A percentile compares a stretch with the other conserved stretches of the same genome.
Conservation (phyloP, 495 filamentous ascomycete genomes). For the Penicillium macrosclerotiorum region DNA sequence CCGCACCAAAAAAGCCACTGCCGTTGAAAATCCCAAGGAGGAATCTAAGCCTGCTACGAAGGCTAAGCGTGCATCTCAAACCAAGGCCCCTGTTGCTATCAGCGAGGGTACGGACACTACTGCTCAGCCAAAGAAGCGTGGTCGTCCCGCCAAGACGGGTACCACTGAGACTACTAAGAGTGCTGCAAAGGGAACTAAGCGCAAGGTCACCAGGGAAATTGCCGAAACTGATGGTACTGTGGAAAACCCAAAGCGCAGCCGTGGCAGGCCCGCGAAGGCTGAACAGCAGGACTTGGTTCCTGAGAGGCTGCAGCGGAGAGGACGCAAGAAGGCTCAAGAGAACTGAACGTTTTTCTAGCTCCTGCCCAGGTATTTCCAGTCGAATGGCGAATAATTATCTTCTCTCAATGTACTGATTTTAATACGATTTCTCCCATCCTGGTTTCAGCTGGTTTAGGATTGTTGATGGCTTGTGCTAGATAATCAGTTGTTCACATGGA, state of each 20-base stretch:
- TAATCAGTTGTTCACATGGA: no score
- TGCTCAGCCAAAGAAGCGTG: conserved; percentile 18
- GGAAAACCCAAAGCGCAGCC: conserved; percentile 30
- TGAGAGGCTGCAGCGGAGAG: conserved; percentile 2
- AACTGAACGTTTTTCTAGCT: neutral
- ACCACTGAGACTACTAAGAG: conserved; percentile 21
- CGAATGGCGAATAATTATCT: no score
- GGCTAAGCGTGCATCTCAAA: conserved; percentile 23
- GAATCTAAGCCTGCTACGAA: conserved; percentile 10
- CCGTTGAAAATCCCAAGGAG: neutral
- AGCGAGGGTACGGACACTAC: neutral
- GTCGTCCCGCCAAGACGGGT: conserved; percentile 33
- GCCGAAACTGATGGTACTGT: conserved; percentile 27
- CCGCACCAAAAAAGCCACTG: no score
- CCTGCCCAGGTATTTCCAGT: neutral
- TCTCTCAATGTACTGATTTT: no score
- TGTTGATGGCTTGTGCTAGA: no score
- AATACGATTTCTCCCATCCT: no score
- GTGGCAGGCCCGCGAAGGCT: conserved; percentile 1
- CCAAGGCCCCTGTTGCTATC: conserved; percentile 2
- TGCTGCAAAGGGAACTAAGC: conserved; percentile 17
- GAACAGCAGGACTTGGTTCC: neutral
- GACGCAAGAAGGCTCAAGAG: conserved; percentile 23
- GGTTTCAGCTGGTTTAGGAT: no score
- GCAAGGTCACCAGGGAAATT: conserved; percentile 28